Percentiles rank a stretch among this genome's conserved stretches.
These are phyloP conservation scores for Trametes cingulata DNA, from an alignment of 768 basidiomycete species.

Conservation along the genomic window DNA sequence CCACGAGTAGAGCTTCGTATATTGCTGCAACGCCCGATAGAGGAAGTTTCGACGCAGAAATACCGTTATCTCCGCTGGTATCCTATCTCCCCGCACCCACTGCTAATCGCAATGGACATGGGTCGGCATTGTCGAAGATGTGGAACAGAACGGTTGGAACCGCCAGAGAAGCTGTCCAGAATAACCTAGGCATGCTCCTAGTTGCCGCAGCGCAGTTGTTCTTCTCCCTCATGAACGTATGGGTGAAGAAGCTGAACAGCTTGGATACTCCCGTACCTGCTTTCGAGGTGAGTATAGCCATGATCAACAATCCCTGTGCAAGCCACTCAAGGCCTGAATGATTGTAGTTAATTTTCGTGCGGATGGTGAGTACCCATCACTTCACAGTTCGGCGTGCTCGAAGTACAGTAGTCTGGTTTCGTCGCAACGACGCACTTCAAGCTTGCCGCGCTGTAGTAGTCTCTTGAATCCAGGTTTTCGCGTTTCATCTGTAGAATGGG, in stretches of 20 bases:
- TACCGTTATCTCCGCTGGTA: conserved; percentile 12
- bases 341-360: conserved; percentile 50
- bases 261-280: conserved; percentile 60
- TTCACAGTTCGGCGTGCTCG: neutral
- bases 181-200: conserved; percentile 61
- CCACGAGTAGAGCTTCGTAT: conserved; percentile 5
- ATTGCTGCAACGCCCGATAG: conserved; percentile 10
- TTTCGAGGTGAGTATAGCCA: conserved; percentile 44
- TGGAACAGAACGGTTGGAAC: neutral
- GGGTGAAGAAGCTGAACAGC: conserved; percentile 61
- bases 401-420: neutral
- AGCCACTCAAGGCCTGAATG: neutral
- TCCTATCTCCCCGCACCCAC: conserved; percentile 7
- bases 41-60: conserved; percentile 1
- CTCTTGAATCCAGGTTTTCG: too few relatives aligned
- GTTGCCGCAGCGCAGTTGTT: conserved; percentile 59
- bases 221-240: conserved; percentile 59
- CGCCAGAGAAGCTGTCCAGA: conserved; percentile 14
- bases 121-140: neutral
- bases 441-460: too few relatives aligned
- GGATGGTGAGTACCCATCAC: conserved; percentile 49
- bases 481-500: too few relatives aligned
- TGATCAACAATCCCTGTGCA: neutral
- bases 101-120: neutral
- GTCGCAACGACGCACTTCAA: too few relatives aligned